Percentiles rank a stretch among this genome's conserved stretches.
Evolutionary conservation across 225 moss, liverwort and hornwort species (phyloP).

Genomic region (Physcomitrium patens): DNA sequence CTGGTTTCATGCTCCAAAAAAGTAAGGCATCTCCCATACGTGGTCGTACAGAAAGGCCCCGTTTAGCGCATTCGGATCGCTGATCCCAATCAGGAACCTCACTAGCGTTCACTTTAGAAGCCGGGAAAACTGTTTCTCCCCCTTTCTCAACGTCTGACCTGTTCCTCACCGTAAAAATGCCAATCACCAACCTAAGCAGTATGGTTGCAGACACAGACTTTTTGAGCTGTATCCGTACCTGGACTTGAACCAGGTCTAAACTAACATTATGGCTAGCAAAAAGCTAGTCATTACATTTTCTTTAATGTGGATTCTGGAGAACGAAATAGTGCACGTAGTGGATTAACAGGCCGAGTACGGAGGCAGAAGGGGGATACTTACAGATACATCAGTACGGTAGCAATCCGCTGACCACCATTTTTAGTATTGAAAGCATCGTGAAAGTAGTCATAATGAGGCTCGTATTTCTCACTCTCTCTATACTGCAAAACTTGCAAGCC

Average conservation of each 20-base stretch:
- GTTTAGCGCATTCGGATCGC: slow-evolving; percentile 76
- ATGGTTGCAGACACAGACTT: background rate
- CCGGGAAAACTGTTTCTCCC: slow-evolving; percentile 90
- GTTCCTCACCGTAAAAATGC: slow-evolving; percentile 30
- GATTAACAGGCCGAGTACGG: background rate
- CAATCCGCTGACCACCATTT: slow-evolving; percentile 89
- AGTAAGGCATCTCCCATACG: slow-evolving; percentile 79
- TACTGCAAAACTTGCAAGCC: slow-evolving; percentile 88
- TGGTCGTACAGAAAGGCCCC: slow-evolving; percentile 77
- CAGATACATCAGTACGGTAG: slow-evolving; percentile 95
- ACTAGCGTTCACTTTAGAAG: slow-evolving; percentile 60
- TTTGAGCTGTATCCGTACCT: background rate
- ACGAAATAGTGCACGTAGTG: background rate
- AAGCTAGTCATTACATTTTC: background rate
- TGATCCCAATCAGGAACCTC: slow-evolving; percentile 62
- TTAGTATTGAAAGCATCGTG: slow-evolving; percentile 75
- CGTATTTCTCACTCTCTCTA: slow-evolving; percentile 84
- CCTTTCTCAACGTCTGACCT: slow-evolving; percentile 88
- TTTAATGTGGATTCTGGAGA: background rate
- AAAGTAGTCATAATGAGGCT: slow-evolving; percentile 86
- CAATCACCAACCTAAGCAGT: slow-evolving; percentile 1
- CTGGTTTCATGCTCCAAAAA: slow-evolving; percentile 90
- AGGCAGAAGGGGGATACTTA: slow-evolving; percentile 39
- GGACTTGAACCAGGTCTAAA: background rate
- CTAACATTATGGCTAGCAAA: too few relatives aligned